Evolutionary conservation across 2,329 filamentous ascomycete genomes (phyloP).

Genomic region (Xylariaceae sp.): DNA sequence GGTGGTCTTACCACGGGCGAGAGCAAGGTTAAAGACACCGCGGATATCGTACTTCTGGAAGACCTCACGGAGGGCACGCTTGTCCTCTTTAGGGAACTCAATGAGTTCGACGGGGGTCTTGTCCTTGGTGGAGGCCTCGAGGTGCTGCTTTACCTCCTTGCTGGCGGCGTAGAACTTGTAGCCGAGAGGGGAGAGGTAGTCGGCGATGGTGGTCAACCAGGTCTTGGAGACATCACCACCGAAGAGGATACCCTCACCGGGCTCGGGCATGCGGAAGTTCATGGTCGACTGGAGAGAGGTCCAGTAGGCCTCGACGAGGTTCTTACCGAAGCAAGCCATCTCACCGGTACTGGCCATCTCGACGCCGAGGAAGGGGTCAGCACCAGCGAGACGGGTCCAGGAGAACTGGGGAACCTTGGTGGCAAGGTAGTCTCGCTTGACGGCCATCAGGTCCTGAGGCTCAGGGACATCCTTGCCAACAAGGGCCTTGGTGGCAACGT

Average conservation of each 20-base stretch:
- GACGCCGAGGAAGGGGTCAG: conserved; percentile 94
- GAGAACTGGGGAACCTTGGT: conserved; percentile 99
- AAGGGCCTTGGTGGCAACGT: conserved; percentile 88
- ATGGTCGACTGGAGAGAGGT: conserved; percentile 91
- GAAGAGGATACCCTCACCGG: conserved; percentile 90
- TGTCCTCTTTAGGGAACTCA: conserved; percentile 94
- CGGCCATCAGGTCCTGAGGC: conserved; percentile 79
- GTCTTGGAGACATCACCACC: conserved; percentile 73
- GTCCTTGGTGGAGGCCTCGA: conserved; percentile 66
- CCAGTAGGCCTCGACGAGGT: conserved; percentile 97
- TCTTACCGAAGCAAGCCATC: conserved; percentile 97
- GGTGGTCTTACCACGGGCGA: conserved; percentile 73
- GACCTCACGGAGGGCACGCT: conserved; percentile 87
- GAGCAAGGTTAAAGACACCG: conserved; percentile 91
- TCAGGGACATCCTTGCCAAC: conserved; percentile 79
- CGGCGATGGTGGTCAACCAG: conserved; percentile 71
- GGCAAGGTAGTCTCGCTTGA: conserved; percentile 85
- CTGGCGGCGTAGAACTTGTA: conserved; percentile 93
- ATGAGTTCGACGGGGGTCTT: conserved; percentile 77
- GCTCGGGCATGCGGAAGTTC: conserved; percentile 97
- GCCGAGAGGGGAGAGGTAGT: conserved; percentile 80
- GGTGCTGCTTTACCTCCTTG: conserved; percentile 71
- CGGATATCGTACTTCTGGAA: conserved; percentile 97
- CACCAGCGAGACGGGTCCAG: conserved; percentile 95
- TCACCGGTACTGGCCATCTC: conserved; percentile 97